Evolutionary conservation across 163 green algal species (phyloP).

Genomic region (Trebouxiophyceae sp.): DNA sequence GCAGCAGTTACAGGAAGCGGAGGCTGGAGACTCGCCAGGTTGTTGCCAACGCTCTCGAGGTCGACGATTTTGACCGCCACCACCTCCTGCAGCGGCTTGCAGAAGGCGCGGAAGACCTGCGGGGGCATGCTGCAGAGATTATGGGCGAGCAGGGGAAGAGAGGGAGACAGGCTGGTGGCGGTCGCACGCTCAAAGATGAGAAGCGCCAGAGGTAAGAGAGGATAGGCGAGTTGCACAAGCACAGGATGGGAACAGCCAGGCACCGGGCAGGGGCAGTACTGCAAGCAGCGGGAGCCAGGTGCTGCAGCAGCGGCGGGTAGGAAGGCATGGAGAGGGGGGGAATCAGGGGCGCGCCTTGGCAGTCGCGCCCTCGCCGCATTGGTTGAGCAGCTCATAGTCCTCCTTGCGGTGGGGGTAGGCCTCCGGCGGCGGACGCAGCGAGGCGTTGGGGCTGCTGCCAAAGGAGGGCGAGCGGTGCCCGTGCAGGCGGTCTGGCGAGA

Average conservation of each 20-base stretch:
- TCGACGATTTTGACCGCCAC: slow-evolving; percentile 86
- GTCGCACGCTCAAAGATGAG: no score
- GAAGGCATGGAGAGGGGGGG: background rate
- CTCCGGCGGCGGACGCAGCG: background rate
- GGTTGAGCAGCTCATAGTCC: slow-evolving; percentile 71
- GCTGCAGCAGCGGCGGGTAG: background rate
- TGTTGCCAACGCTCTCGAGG: slow-evolving; percentile 66
- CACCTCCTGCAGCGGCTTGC: slow-evolving; percentile 48
- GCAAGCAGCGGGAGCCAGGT: no score
- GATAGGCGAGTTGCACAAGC: no score
- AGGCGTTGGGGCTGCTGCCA: background rate
- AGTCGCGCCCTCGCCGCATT: slow-evolving; percentile 73
- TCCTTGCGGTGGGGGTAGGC: slow-evolving; percentile 12
- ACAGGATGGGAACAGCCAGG: no score
- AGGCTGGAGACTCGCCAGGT: slow-evolving; percentile 37
- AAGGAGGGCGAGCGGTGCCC: slow-evolving; percentile 2
- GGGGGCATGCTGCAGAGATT: no score
- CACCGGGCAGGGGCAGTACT: no score
- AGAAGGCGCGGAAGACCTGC: slow-evolving; percentile 57
- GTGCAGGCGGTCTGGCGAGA: background rate
- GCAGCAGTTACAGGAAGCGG: no score
- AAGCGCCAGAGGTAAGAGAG: no score
- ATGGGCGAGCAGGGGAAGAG: no score
- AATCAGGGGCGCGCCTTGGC: slow-evolving; percentile 45
- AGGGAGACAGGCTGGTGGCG: no score